Conservation (phyloP, 768 basidiomycete genomes). For the Lactifluus piperatus region DNA sequence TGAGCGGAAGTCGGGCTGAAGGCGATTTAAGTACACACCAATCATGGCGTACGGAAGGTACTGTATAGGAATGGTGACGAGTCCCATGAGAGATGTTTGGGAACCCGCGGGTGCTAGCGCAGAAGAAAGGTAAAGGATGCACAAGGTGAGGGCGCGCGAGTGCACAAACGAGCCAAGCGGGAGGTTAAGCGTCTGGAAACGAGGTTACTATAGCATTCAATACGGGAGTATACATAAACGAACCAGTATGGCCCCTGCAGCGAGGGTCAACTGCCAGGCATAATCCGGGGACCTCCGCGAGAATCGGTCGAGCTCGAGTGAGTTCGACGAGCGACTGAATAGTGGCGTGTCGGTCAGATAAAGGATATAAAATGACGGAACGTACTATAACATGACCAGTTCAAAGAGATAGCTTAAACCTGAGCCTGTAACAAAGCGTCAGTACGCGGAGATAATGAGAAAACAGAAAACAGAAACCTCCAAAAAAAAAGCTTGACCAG, state of each 20-base stretch:
- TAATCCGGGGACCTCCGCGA: slow-evolving; percentile 57
- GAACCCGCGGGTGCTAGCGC: slow-evolving; percentile 55
- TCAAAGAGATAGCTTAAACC: slow-evolving; percentile 58
- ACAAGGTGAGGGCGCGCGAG: slow-evolving; percentile 55
- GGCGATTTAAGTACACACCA: slow-evolving; percentile 19
- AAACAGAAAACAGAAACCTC: slow-evolving; percentile 32
- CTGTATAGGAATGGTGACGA: slow-evolving; percentile 60
- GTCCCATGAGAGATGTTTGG: slow-evolving; percentile 70
- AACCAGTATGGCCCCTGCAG: slow-evolving; percentile 51
- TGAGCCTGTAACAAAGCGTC: slow-evolving; percentile 27
- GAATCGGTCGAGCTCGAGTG: slow-evolving; percentile 58
- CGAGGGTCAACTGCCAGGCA: slow-evolving; percentile 62
- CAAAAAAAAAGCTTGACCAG: slow-evolving; percentile 67
- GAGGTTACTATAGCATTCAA: background rate
- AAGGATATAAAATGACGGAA: slow-evolving; percentile 16
- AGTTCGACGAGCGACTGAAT: slow-evolving; percentile 51
- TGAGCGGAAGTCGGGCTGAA: background rate
- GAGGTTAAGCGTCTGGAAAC: slow-evolving; percentile 42
- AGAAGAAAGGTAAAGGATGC: slow-evolving; percentile 61
- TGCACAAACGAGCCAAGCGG: slow-evolving; percentile 52
- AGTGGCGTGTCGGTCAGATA: slow-evolving; percentile 1
- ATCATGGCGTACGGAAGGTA: slow-evolving; percentile 74
- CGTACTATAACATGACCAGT: slow-evolving; percentile 61
- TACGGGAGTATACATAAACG: background rate
- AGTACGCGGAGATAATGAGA: background rate